These are phyloP conservation scores for Stephanodiscus triporus DNA, from an alignment of 108 stramenopile genomes.

Conservation along the genomic window DNA sequence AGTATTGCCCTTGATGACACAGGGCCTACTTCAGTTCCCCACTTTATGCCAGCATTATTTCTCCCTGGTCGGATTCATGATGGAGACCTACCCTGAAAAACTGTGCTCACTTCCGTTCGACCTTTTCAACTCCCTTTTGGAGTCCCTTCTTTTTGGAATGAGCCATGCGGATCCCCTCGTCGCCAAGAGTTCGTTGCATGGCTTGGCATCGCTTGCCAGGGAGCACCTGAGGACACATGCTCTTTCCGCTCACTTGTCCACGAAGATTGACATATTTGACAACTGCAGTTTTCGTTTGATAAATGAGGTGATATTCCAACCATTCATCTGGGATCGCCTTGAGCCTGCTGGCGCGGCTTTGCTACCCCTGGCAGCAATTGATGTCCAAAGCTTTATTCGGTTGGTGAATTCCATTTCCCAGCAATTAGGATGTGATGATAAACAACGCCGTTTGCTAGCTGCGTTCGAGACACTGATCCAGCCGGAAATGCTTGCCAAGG, in stretches of 20 bases:
- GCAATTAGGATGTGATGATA: constrained; percentile 58
- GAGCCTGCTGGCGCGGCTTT: constrained; percentile 72
- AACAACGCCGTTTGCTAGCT: constrained; percentile 55
- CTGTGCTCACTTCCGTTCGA: constrained; percentile 71
- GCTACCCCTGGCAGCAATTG: constrained; percentile 68
- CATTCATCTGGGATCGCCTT: constrained; percentile 77
- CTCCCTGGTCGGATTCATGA: constrained; percentile 81
- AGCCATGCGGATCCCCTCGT: constrained; percentile 71
- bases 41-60: constrained; percentile 79
- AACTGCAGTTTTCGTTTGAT: constrained; percentile 67
- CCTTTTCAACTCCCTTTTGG: constrained; percentile 79
- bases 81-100: constrained; percentile 89
- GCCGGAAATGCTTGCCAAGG: constrained; percentile 66
- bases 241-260: constrained; percentile 51
- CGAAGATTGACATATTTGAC: constrained; percentile 59
- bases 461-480: constrained; percentile 70
- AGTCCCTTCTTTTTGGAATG: constrained; percentile 87
- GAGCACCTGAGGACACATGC: constrained; percentile 58
- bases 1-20: constrained; percentile 84
- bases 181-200: constrained; percentile 75
- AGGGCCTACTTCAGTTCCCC: constrained; percentile 83
- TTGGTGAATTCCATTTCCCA: constrained; percentile 64
- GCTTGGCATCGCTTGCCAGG: constrained; percentile 65
- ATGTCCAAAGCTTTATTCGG: constrained; percentile 60
- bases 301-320: constrained; percentile 78